Evolutionary conservation across 73 alveolate species (phyloP).

Genomic region (Blepharisma stoltei): DNA sequence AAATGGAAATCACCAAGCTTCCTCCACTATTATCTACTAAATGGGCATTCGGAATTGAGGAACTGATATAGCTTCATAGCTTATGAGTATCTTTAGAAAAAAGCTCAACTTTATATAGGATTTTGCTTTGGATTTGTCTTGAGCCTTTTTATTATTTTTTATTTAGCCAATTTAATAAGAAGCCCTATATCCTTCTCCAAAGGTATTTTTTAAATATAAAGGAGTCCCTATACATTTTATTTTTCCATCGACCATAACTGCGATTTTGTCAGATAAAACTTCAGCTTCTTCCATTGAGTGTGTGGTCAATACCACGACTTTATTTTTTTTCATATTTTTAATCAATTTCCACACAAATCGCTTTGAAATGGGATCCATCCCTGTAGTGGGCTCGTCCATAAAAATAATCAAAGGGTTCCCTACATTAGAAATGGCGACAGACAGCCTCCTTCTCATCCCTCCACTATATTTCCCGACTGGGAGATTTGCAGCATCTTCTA

Average conservation of each 20-base stretch:
- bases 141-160: no score
- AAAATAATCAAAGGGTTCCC: slow-evolving; percentile 81
- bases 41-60: not conserved
- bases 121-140: no score
- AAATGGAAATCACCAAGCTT: not conserved
- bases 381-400: slow-evolving; percentile 93
- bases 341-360: slow-evolving; percentile 82
- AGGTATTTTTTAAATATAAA: slow-evolving; percentile 79
- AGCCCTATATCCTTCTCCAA: slow-evolving; percentile 30
- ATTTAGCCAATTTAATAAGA: no score
- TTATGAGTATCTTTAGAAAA: not conserved
- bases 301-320: slow-evolving; percentile 90
- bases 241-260: slow-evolving; percentile 91
- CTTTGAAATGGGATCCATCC: slow-evolving; percentile 87
- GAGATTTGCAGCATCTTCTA: slow-evolving; percentile 57
- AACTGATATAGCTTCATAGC: not conserved
- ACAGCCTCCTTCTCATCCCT: slow-evolving; percentile 96
- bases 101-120: not conserved
- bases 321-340: slow-evolving; percentile 70
- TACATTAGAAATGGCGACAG: slow-evolving; percentile 86
- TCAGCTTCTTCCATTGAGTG: slow-evolving; percentile 99
- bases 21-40: not conserved
- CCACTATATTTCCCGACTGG: slow-evolving; percentile 80
- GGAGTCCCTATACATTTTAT: slow-evolving; percentile 94
- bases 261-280: slow-evolving; percentile 90